Conservation (phyloP, 306 rosid genomes). For the Abrus pulchellus region DNA sequence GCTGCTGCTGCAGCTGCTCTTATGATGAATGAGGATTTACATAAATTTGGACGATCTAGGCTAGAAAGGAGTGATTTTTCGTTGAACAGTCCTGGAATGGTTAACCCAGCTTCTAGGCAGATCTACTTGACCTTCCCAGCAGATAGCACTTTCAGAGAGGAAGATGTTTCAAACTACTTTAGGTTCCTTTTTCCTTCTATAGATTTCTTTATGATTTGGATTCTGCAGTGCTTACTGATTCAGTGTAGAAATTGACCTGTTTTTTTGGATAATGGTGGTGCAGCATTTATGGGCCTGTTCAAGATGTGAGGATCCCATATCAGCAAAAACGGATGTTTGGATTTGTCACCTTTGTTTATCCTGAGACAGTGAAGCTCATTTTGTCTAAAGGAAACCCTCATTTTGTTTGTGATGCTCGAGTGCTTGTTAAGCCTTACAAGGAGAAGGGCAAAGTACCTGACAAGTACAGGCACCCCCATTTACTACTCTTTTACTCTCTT, state of each 20-base stretch:
- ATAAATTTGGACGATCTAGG: conserved; percentile 77
- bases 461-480: conserved; percentile 80
- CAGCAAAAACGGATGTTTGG: conserved; percentile 99
- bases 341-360: conserved; percentile 88
- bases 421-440: conserved; percentile 98
- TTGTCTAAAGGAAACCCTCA: conserved; percentile 97
- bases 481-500: not conserved
- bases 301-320: conserved; percentile 99
- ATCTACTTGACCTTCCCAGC: conserved; percentile 99
- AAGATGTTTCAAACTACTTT: conserved; percentile 95
- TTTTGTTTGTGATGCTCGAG: conserved; percentile 98
- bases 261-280: conserved; percentile 25
- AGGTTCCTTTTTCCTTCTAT: conserved; percentile 55
- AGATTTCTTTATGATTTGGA: not conserved
- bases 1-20: conserved; percentile 81
- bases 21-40: conserved; percentile 89
- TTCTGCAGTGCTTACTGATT: not conserved
- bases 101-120: conserved; percentile 93
- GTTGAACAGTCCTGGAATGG: conserved; percentile 69
- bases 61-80: conserved; percentile 77
- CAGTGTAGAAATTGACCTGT: too few species aligned
- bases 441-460: conserved; percentile 98
- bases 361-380: conserved; percentile 93
- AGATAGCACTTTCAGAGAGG: conserved; percentile 95
- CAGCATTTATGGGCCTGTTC: conserved; percentile 94